These are phyloP conservation scores for Sphagnum contortum DNA, from an alignment of 225 moss, liverwort and hornwort genomes.

Conservation along the genomic window DNA sequence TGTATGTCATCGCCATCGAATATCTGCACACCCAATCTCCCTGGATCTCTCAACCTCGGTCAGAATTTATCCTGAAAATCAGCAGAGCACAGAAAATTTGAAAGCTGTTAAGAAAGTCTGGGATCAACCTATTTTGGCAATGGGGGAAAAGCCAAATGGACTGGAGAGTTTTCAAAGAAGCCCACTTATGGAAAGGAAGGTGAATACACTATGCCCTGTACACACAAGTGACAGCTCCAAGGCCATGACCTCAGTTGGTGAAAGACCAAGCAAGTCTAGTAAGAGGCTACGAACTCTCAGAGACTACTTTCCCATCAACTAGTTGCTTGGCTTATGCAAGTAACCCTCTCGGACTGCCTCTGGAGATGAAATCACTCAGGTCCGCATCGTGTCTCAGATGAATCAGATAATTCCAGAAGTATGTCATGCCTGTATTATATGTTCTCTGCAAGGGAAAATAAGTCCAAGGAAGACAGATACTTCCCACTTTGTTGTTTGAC, in stretches of 20 bases:
- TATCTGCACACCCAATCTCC: constrained; percentile 23
- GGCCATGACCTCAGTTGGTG: constrained; percentile 14
- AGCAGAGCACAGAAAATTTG: constrained; percentile 11
- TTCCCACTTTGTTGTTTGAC: too few species aligned
- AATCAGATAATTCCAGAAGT: too few species aligned
- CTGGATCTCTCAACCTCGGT: not conserved
- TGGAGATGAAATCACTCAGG: too few species aligned
- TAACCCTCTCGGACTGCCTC: too few species aligned
- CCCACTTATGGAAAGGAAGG: constrained; percentile 18
- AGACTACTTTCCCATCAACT: constrained; percentile 28
- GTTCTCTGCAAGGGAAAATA: too few species aligned
- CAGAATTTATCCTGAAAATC: not conserved
- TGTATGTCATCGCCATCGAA: constrained; percentile 20
- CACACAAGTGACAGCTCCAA: constrained; percentile 13
- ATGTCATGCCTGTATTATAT: too few species aligned
- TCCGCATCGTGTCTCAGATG: too few species aligned
- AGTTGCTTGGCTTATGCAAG: too few species aligned
- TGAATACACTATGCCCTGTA: constrained; percentile 16
- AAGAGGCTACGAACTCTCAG: constrained; percentile 43
- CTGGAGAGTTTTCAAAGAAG: constrained; percentile 8
- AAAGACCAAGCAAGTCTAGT: constrained; percentile 4
- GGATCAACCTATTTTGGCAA: constrained; percentile 6
- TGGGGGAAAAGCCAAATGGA: not conserved
- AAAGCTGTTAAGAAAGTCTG: constrained; percentile 6
- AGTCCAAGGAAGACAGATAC: too few species aligned